A percentile compares a stretch with the other conserved stretches of the same genome.
phyloP scores from a whole-genome alignment of 2,329 filamentous ascomycete species.

The Cladosporium sp. region DNA sequence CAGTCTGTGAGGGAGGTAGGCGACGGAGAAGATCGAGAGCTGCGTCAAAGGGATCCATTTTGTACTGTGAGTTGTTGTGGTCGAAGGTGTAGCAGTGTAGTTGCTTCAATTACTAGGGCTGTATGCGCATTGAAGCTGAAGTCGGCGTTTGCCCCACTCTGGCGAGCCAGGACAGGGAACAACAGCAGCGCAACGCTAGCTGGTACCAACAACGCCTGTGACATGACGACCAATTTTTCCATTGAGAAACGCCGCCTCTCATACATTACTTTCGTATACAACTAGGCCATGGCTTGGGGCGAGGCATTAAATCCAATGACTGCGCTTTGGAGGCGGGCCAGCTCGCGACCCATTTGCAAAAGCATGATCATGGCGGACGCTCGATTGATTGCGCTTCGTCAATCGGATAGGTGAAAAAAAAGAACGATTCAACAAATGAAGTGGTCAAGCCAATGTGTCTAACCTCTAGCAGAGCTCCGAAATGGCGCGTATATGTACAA shows the following conservation, averaged over 20 bases:
- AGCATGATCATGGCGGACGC: too few relatives aligned
- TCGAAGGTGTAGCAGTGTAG: neutral
- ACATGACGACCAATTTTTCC: too few relatives aligned
- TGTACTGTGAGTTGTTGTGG: constrained; percentile 19
- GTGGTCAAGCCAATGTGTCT: neutral
- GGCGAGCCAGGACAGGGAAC: too few relatives aligned
- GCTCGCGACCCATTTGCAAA: too few relatives aligned
- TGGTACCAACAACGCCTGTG: too few relatives aligned
- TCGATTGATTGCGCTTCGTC: neutral
- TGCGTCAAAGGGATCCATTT: constrained; percentile 69
- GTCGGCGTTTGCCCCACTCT: neutral
- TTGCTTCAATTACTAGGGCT: neutral
- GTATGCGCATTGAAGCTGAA: neutral
- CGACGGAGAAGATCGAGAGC: constrained; percentile 94
- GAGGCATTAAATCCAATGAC: too few relatives aligned
- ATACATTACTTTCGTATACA: too few relatives aligned
- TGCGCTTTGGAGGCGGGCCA: too few relatives aligned
- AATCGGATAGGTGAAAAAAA: neutral
- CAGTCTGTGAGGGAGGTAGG: constrained; percentile 90
- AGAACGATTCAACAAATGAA: neutral
- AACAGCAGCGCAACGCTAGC: too few relatives aligned
- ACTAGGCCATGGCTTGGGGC: too few relatives aligned
- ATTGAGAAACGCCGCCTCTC: too few relatives aligned
- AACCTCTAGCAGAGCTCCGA: neutral
- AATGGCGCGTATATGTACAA: neutral